These are phyloP conservation scores for Xerocomus alliaceus DNA, from an alignment of 1,284 basidiomycete species.

Conservation along the genomic window DNA sequence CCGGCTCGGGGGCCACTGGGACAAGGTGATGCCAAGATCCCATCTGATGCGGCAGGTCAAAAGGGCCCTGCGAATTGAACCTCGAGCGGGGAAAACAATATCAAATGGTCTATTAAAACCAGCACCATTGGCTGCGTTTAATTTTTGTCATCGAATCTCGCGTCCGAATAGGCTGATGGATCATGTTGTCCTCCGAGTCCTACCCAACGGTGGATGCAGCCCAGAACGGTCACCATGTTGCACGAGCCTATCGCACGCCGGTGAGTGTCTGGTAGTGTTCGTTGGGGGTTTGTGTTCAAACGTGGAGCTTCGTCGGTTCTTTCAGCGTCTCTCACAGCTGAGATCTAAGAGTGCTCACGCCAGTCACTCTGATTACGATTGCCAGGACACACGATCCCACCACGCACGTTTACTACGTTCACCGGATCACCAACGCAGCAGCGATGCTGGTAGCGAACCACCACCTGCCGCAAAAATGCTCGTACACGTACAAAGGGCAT, in stretches of 20 bases:
- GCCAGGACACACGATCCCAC: background rate
- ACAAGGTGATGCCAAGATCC: conserved; percentile 1
- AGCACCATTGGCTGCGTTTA: background rate
- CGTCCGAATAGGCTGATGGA: background rate
- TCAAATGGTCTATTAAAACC: conserved; percentile 7
- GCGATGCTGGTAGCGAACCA: background rate
- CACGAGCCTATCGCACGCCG: conserved; percentile 2
- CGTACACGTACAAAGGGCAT: background rate
- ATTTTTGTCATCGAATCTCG: background rate
- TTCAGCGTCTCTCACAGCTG: conserved; percentile 7
- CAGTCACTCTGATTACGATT: background rate
- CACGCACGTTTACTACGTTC: background rate
- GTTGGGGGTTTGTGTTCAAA: background rate
- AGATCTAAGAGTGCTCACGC: background rate
- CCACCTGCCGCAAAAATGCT: background rate
- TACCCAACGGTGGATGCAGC: background rate
- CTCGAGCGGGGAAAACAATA: conserved; percentile 4
- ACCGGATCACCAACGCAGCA: background rate
- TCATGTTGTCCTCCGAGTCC: conserved; percentile 7
- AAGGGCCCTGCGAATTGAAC: conserved; percentile 19
- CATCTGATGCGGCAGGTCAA: background rate
- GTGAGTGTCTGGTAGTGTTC: conserved; percentile 15
- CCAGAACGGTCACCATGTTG: background rate
- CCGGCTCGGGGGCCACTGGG: background rate
- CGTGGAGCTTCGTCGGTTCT: background rate